Percentiles rank a stretch among this genome's conserved stretches.
Conservation (phyloP, 176 grass and related monocot species). For the Chloris gayana region DNA sequence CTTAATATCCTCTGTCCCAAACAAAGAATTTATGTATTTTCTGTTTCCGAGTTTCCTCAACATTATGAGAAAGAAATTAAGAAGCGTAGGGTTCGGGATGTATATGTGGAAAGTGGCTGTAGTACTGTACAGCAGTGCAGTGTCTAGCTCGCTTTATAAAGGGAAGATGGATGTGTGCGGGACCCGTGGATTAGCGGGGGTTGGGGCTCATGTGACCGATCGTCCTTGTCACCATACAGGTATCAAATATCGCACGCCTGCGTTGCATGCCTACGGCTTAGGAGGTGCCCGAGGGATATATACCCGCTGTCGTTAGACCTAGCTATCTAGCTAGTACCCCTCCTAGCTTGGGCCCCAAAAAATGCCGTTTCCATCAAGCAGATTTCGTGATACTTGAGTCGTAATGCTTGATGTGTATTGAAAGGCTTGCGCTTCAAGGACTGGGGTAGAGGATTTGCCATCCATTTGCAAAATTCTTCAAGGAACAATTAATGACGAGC, state of each 20-base stretch:
- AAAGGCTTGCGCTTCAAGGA: not conserved
- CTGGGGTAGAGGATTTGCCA: not conserved
- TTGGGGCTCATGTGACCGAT: constrained; percentile 72
- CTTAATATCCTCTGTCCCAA: not conserved
- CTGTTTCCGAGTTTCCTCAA: not conserved
- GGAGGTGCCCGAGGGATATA: constrained; percentile 12
- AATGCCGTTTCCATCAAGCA: constrained; percentile 27
- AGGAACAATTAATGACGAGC: not conserved
- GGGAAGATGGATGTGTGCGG: not conserved
- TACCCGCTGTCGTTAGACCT: constrained; percentile 23
- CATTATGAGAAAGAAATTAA: not conserved
- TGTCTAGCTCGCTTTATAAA: constrained; percentile 56
- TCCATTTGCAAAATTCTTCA: not conserved
- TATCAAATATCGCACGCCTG: constrained; percentile 49
- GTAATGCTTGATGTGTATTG: constrained; percentile 3
- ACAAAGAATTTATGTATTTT: not conserved
- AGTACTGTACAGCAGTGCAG: constrained; percentile 48
- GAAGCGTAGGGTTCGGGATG: constrained; percentile 2
- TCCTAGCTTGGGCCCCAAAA: constrained; percentile 46
- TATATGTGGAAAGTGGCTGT: constrained; percentile 17
- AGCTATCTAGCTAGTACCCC: not conserved
- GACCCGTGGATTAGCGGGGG: constrained; percentile 28
- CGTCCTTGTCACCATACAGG: constrained; percentile 60
- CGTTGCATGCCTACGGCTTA: constrained; percentile 16
- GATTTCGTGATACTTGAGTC: constrained; percentile 6